These are phyloP conservation scores for Bruguiera gymnorhiza DNA, from an alignment of 345 rosid genomes.

Conservation along the genomic window DNA sequence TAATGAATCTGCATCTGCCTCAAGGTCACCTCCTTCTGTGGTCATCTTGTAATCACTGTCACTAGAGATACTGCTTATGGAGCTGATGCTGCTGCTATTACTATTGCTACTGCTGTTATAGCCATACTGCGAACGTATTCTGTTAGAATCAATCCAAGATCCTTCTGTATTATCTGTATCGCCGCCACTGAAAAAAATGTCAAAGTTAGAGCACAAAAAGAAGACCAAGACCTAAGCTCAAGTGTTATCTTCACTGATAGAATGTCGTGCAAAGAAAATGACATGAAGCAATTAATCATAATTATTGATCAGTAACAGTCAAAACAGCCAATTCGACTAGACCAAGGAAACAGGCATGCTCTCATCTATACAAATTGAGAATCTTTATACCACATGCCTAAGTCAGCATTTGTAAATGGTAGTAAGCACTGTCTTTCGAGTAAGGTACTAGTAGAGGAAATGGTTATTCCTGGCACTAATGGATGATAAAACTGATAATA, in stretches of 20 bases:
- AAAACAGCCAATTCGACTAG: not conserved
- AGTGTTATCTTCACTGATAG: not conserved
- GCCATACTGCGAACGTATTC: conserved; percentile 50
- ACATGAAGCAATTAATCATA: not conserved
- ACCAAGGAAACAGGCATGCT: not conserved
- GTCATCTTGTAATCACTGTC: conserved; percentile 77
- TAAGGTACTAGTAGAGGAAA: too few species aligned
- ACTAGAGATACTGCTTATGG: conserved; percentile 83
- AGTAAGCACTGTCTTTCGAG: too few species aligned
- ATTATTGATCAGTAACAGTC: not conserved
- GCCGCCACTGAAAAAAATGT: conserved; percentile 52
- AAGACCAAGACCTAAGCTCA: conserved; percentile 9
- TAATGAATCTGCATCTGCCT: conserved; percentile 97
- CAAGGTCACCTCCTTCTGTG: conserved; percentile 76
- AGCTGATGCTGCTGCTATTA: conserved; percentile 87
- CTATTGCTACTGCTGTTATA: conserved; percentile 93
- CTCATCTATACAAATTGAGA: not conserved
- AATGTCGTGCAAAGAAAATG: not conserved
- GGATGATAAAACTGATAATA: too few species aligned
- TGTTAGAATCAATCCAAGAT: conserved; percentile 60
- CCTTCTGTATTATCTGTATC: conserved; percentile 60
- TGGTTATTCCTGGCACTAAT: too few species aligned
- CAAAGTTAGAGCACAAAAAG: not conserved
- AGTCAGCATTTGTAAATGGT: too few species aligned
- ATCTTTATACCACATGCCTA: too few species aligned